A percentile compares a stretch with the other conserved stretches of the same genome.
Conservation (phyloP, 352 stramenopile genomes). For the Pythium sp. region DNA sequence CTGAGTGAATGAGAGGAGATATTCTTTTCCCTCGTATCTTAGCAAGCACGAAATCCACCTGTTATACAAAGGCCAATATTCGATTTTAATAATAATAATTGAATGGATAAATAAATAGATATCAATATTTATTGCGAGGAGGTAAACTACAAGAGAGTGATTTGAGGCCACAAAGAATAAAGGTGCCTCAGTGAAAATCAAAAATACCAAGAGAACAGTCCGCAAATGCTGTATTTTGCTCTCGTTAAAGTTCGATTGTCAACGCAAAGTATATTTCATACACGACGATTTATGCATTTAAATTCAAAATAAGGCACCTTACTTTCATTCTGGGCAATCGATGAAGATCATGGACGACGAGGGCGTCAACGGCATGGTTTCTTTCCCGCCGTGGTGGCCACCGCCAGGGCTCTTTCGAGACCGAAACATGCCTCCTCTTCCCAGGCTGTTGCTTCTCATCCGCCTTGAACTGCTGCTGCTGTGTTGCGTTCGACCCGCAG, state of each 20-base stretch:
- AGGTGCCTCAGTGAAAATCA: background rate
- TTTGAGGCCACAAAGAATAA: background rate
- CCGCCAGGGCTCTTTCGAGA: background rate
- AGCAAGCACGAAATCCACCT: background rate
- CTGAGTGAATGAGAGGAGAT: background rate
- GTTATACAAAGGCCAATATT: background rate
- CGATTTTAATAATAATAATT: background rate
- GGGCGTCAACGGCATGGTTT: background rate
- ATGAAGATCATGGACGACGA: conserved; percentile 7
- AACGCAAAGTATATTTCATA: background rate
- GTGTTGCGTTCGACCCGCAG: background rate
- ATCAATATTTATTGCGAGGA: background rate
- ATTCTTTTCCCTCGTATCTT: background rate
- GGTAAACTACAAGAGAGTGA: background rate
- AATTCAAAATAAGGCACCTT: background rate
- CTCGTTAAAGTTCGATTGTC: background rate
- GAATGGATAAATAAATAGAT: background rate
- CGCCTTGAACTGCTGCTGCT: background rate
- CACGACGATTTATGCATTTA: background rate
- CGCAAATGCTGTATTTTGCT: background rate
- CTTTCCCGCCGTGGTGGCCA: background rate
- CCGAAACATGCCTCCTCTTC: background rate
- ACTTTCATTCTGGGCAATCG: conserved; percentile 1
- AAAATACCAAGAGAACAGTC: background rate
- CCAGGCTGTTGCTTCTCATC: background rate